Evolutionary conservation across 2,329 filamentous ascomycete species (phyloP).

Genomic region (Ophiocordyceps sinensis): DNA sequence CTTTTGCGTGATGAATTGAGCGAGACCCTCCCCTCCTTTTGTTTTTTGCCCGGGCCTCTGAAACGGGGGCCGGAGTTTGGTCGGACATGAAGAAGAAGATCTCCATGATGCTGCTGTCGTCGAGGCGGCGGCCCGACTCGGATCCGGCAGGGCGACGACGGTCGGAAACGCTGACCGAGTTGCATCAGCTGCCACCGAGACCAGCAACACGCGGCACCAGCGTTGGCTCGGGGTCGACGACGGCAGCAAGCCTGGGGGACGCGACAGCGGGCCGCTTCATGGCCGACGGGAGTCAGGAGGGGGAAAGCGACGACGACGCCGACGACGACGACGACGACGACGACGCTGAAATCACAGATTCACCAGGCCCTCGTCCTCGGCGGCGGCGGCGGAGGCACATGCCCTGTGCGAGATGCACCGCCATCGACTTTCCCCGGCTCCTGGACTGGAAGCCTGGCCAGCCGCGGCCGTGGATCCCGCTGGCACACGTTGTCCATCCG

Average conservation of each 20-base stretch:
- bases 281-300: constrained; percentile 9
- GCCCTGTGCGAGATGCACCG: constrained; percentile 17
- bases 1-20: too few species aligned
- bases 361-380: neutral
- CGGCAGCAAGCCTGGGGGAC: constrained; percentile 4
- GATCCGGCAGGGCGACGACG: constrained; percentile 4
- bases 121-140: constrained; percentile 9
- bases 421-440: constrained; percentile 20
- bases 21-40: too few species aligned
- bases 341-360: neutral
- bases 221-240: neutral
- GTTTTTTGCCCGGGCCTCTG: too few species aligned
- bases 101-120: constrained; percentile 19
- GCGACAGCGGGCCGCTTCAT: constrained; percentile 14
- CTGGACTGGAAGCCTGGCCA: constrained; percentile 21
- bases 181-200: constrained; percentile 17
- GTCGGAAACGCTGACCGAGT: constrained; percentile 5
- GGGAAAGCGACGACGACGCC: neutral
- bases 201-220: constrained; percentile 5
- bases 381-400: constrained; percentile 3
- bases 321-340: neutral
- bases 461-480: constrained; percentile 20
- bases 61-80: neutral
- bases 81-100: constrained; percentile 19
- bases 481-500: constrained; percentile 13